Base-by-base conservation (phyloP, 2,329 filamentous ascomycete genomes). In the Cladosporium austrohemisphaericum region DNA sequence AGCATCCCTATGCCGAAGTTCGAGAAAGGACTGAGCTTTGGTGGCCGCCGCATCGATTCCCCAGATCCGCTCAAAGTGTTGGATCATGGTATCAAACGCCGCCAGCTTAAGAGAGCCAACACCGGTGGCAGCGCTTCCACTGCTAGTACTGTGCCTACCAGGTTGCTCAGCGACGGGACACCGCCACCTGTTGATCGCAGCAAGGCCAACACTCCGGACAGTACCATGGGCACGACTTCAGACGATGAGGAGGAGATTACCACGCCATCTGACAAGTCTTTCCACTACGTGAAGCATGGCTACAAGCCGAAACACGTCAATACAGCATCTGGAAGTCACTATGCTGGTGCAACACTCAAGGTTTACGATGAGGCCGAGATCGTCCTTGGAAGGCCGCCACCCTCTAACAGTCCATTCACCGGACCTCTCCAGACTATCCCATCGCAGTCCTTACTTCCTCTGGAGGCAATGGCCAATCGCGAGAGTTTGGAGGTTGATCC, bases 371-470 rank as follows among this genome's bases (percentile, higher is more conserved):
- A 49, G 14, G 47, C 49, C 14, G 52, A 53, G 10, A 31, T 50
- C 9, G 40, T 45, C 2, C 35, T 55, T 11, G 41, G 32, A 10
- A 50, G 41, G 9, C 38, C 49, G 25, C 56, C 53, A 28, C 60
- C 61, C 13, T 58, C 61, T 1, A 58, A 49, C 31, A 63, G 59
- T 37, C 60, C 53, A 2, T 60, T 53, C 51, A 57, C 59, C 11
- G 55, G 40, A 11, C 52, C 57, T 10, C 57, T 62, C 6, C 52
- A 55, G 44, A 59, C 60, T 5, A 62, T 62, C n/a, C 58, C 53
- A 6, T 61, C 57, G 14, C 55, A 62, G 29, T 52, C 55, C 11
- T 28, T 50, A 2, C 50, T 63, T 16, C 51, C 57, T 5, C 22
- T 52, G 13, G 13, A 33, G 23, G 23, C 33, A 6, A 10, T 13